Evolutionary conservation across 108 stramenopile species (phyloP), one percentile per base, ranked within the genome.

Genomic region (Cyclostephanos invisitatus): DNA sequence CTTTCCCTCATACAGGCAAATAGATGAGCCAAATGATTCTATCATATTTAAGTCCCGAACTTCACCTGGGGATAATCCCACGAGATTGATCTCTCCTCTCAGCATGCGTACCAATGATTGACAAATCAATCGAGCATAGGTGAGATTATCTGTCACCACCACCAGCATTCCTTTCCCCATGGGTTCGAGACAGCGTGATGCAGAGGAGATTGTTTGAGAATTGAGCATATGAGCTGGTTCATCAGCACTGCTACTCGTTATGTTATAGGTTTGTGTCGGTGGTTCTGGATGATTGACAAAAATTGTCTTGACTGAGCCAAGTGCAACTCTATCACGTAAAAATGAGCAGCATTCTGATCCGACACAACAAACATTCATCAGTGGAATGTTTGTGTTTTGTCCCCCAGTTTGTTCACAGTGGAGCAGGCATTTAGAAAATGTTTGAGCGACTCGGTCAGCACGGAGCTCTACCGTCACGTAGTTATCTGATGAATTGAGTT

Each of bases 211-310:
- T 12, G 80, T 87, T 7, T 54, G 54, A 55, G 80, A 80, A 62
- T 78, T 78, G 28, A 94, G 72, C 89, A 94, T 94, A 57, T 94
- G 93, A 18, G 88, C 93, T 32, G 89, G 89, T 81, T 92, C 93
- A 5, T 80, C 67, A 8, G 70, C 89, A 15, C 85, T 84, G 48
- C 75, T 59, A 17, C 64, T 64, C 21, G 32, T 36, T 57, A 29
- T 32, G 61, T 88, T 88, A 51, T 79, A 89, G 11, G 88, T 89
- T 80, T 94, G 93, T 8, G 93, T 94, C 3, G 93, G 93, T 55
- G 93, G 93, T 54, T 94, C 93, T 9, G 93, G 93, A 71, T 92
- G 91, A 62, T 94, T 94, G 49, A 90, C 87, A 66, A 83, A 94
- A 54, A 94, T 74, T 6, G 80, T 85, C 25, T 77, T 74, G 18